These are phyloP conservation scores for Cladosporium colombiae DNA, from an alignment of 2,329 filamentous ascomycete species.

Conservation along the genomic window DNA sequence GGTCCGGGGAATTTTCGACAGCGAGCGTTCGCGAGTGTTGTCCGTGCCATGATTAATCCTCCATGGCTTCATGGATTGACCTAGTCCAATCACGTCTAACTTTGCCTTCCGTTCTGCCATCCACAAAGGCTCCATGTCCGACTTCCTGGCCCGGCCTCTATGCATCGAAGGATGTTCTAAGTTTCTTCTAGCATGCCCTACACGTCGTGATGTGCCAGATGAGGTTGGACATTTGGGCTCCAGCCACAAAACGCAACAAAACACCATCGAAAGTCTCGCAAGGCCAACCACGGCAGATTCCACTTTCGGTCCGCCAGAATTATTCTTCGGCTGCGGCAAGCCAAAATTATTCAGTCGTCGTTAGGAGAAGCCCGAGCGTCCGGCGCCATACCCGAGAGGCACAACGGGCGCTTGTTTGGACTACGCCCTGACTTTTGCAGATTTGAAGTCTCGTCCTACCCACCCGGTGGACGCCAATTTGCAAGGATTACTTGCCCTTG, in stretches of 20 bases:
- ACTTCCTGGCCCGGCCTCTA: constrained; percentile 15
- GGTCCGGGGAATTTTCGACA: constrained; percentile 20
- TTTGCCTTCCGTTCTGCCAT: constrained; percentile 13
- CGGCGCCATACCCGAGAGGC: constrained; percentile 9
- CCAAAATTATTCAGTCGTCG: constrained; percentile 11
- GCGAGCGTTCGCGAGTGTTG: constrained; percentile 16
- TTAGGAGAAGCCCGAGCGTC: constrained; percentile 14
- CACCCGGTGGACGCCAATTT: constrained; percentile 15
- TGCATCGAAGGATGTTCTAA: constrained; percentile 1
- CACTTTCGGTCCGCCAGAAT: not conserved
- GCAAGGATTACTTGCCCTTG: constrained; percentile 15
- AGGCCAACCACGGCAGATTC: not conserved
- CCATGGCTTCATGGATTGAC: not conserved
- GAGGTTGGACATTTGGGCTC: not conserved
- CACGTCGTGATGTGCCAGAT: not conserved
- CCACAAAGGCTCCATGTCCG: constrained; percentile 14
- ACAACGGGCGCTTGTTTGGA: constrained; percentile 18
- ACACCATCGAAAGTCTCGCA: not conserved
- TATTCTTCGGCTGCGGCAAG: constrained; percentile 9
- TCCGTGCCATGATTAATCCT: constrained; percentile 10
- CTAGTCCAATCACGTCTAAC: constrained; percentile 15
- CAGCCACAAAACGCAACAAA: not conserved
- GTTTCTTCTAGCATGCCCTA: not conserved
- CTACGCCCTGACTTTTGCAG: constrained; percentile 16
- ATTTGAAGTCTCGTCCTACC: constrained; percentile 18